Conservation (phyloP, 805 yeast genomes). For the Ogataea corticis region DNA sequence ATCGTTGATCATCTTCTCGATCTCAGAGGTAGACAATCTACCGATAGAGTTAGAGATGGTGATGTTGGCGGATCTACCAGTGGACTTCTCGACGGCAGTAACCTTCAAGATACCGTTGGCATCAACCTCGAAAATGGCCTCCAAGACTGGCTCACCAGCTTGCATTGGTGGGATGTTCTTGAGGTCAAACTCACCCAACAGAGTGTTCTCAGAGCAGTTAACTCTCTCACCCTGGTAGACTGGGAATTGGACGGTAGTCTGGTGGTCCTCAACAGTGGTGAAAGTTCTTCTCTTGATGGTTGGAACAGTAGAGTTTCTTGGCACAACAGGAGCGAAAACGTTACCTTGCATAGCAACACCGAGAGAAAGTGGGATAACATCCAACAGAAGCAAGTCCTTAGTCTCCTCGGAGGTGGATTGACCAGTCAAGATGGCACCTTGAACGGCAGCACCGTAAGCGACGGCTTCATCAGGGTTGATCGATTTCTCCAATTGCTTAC, state of each 20-base stretch:
- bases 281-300: conserved; percentile 98
- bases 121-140: conserved; percentile 98
- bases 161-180: conserved; percentile 97
- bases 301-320: conserved; percentile 99
- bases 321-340: conserved; percentile 97
- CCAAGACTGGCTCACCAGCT: conserved; percentile 99
- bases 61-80: conserved; percentile 97
- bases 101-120: conserved; percentile 99
- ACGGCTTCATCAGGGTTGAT: conserved; percentile 99
- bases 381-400: conserved; percentile 92
- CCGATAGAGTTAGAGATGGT: conserved; percentile 99
- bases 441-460: conserved; percentile 99
- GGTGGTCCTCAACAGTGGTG: conserved; percentile 98
- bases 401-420: conserved; percentile 86
- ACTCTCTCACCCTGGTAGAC: conserved; percentile 99
- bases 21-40: conserved; percentile 93
- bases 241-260: conserved; percentile 98
- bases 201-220: conserved; percentile 95
- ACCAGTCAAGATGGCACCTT: conserved; percentile 98
- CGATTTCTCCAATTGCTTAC: conserved; percentile 94
- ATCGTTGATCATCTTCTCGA: conserved; percentile 97
- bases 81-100: conserved; percentile 97
- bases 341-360: conserved; percentile 99
- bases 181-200: conserved; percentile 97
- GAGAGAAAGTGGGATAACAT: conserved; percentile 96